Percentiles rank a stretch among this genome's conserved stretches.
These are phyloP conservation scores for Carex pumila DNA, from an alignment of 176 grass and related monocot genomes.

Conservation along the genomic window DNA sequence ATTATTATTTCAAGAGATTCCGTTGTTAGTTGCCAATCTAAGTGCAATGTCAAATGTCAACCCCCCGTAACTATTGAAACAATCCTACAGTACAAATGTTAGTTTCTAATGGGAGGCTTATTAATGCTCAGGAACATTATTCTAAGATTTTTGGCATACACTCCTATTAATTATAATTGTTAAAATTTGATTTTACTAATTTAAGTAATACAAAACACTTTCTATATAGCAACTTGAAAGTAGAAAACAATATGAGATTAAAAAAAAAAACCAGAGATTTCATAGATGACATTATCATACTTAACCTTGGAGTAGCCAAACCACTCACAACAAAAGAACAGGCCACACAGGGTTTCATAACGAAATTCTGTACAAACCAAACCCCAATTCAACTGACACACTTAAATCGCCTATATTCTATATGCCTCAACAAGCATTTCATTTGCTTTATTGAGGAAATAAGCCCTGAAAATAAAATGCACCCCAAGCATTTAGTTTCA, in stretches of 20 bases:
- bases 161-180: background rate
- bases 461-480: slow-evolving; percentile 14
- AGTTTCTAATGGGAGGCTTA: background rate
- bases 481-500: background rate
- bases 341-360: background rate
- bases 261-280: background rate
- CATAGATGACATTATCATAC: background rate
- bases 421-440: background rate
- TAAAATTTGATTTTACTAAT: background rate
- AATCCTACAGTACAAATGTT: background rate
- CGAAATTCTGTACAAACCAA: background rate
- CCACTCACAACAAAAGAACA: background rate
- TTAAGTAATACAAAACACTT: background rate
- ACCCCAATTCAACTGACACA: background rate
- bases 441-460: slow-evolving; percentile 1
- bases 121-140: background rate
- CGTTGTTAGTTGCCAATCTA: background rate
- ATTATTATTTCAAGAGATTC: too few relatives aligned
- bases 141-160: background rate
- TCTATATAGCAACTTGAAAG: background rate
- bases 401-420: background rate
- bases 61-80: background rate
- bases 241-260: background rate
- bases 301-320: background rate
- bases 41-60: background rate